A percentile compares a stretch with the other conserved stretches of the same genome.
Conservation (phyloP, 768 basidiomycete genomes). For the Boletus rex-veris region DNA sequence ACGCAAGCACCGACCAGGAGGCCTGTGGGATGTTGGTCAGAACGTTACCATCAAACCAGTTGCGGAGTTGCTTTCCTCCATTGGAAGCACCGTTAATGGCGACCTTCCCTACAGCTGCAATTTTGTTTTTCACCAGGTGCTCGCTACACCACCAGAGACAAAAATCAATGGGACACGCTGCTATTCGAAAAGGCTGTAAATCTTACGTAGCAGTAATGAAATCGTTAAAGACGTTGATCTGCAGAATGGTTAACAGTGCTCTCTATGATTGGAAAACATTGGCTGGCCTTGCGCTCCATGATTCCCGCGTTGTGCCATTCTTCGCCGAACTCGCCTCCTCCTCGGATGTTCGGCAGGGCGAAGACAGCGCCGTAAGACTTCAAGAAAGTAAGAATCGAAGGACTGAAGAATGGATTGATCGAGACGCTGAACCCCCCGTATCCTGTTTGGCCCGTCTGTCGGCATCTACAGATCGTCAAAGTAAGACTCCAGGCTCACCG, state of each 20-base stretch:
- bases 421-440: constrained; percentile 82
- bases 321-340: constrained; percentile 78
- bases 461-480: not conserved
- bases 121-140: constrained; percentile 69
- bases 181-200: not conserved
- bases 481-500: constrained; percentile 38
- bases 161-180: not conserved
- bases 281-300: constrained; percentile 60
- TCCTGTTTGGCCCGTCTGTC: constrained; percentile 36
- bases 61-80: constrained; percentile 49
- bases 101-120: constrained; percentile 64
- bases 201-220: constrained; percentile 78
- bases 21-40: constrained; percentile 38
- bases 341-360: constrained; percentile 58
- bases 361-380: constrained; percentile 66
- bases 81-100: constrained; percentile 80
- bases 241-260: constrained; percentile 1
- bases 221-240: constrained; percentile 78
- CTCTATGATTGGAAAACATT: not conserved
- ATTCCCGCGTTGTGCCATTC: constrained; percentile 79
- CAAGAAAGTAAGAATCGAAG: constrained; percentile 68
- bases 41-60: not conserved
- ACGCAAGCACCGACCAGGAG: constrained; percentile 82
- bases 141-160: constrained; percentile 40
- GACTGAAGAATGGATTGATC: constrained; percentile 69